Conservation (phyloP, 23 red algal species). For the Agarophyton chilense region DNA sequence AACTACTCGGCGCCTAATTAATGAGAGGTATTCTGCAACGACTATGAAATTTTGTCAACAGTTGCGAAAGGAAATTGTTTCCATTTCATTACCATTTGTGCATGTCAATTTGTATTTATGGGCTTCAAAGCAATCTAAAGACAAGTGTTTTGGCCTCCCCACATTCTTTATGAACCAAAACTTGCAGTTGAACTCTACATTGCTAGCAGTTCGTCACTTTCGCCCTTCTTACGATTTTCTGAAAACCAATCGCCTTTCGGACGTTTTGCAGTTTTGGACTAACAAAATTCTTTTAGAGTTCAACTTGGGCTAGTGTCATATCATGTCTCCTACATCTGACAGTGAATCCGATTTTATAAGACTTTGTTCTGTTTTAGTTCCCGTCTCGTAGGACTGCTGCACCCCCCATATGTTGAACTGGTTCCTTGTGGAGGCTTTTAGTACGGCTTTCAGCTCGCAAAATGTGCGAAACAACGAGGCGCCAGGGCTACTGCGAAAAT, state of each 20-base stretch:
- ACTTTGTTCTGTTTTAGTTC: neutral
- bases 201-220: conserved; percentile 13
- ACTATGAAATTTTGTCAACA: neutral
- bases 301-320: neutral
- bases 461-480: neutral
- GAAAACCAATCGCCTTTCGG: neutral
- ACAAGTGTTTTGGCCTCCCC: neutral
- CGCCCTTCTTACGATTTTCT: neutral
- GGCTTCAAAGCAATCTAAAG: neutral
- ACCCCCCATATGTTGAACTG: neutral
- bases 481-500: neutral
- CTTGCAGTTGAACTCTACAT: neutral
- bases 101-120: conserved; percentile 26
- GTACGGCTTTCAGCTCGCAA: neutral
- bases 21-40: neutral
- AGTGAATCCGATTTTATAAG: conserved; percentile 3
- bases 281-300: conserved; percentile 3
- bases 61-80: neutral
- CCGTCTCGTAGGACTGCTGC: conserved; percentile 6
- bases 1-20: too few relatives aligned
- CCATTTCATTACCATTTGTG: conserved; percentile 1
- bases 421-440: conserved; percentile 22
- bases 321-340: conserved; percentile 5
- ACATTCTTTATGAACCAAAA: neutral
- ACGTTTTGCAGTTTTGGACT: conserved; percentile 2